Base-by-base conservation (phyloP, 2,329 filamentous ascomycete species). In the Clarireedia hainanense region DNA sequence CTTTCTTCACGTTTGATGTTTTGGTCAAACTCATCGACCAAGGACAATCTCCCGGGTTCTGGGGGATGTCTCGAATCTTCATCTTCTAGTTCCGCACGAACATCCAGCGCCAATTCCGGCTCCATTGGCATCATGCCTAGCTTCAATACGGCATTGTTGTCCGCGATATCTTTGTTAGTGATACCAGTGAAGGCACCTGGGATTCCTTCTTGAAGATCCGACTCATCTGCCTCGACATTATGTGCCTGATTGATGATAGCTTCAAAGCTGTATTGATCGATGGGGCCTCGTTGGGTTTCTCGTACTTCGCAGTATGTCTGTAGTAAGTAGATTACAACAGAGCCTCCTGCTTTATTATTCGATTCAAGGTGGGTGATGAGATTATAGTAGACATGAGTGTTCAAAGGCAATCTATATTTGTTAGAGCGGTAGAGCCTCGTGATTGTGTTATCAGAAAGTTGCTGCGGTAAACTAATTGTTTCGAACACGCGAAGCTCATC, bases 321-420 rank as follows among this genome's bases (percentile, higher is more conserved):
- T 17, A 97, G 76, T 15, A 97, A 78, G 47, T 85, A 82, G 39
- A 87, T 83, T 61, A 97, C 83, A 14, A 92, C 82, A 6, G 83
- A 81, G 15, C 91, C 92, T 10, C 91, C 91, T 52, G 87, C 82
- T 50, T 89, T 87, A 14, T 85, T 81, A 60, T 96, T 91, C n/a
- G 85, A 84, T 70, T 97, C 91, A 0, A 99, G 76, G 64, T 92
- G 95, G 64, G 91, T 88, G 66, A 96, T 86, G 7, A 97, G 79
- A 58, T 88, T 88, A 56, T 84, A 85, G 57, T 88, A 91, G 0
- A 91, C 85, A 63, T 91, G 86, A 56, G 86, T 85, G 65, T 91
- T 96, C n/a, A 99, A 75, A 0, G 90, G 90, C 37, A 99, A 79
- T 12, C 90, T 83, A 69, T 97, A 99, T 70, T 90, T 94, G 75